Percentiles rank a stretch among this genome's conserved stretches.
Evolutionary conservation across 305 asterid genomes (phyloP).

Genomic region (Nicotiana rustica): DNA sequence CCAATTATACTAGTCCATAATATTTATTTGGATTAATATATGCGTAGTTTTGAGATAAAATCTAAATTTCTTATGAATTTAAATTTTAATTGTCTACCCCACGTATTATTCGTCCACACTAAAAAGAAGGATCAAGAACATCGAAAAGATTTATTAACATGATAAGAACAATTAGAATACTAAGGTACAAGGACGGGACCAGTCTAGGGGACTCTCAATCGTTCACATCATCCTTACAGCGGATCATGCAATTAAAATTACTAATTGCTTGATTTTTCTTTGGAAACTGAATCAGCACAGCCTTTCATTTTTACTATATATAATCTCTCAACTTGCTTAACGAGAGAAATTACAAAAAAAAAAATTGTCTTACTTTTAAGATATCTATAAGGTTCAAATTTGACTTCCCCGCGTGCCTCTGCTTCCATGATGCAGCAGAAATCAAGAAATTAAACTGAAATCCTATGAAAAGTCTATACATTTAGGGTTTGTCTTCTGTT

Average conservation of each 20-base stretch:
- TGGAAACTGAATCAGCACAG: background rate
- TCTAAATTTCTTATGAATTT: too few relatives aligned
- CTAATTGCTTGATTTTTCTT: background rate
- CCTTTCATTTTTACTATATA: background rate
- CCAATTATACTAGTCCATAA: too few relatives aligned
- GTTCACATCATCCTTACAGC: background rate
- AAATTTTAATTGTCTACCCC: too few relatives aligned
- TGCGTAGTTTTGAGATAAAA: too few relatives aligned
- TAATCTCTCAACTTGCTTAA: background rate
- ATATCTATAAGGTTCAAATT: background rate
- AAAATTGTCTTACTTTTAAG: background rate
- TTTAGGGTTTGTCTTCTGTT: conserved; percentile 34
- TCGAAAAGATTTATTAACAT: background rate
- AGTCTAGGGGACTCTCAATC: background rate
- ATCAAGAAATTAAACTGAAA: conserved; percentile 19
- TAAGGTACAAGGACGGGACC: background rate
- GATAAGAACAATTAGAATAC: background rate
- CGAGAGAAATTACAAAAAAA: background rate
- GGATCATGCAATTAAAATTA: background rate
- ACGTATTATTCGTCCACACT: background rate
- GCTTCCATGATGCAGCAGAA: conserved; percentile 8
- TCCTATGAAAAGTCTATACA: conserved; percentile 36
- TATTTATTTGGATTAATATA: too few relatives aligned
- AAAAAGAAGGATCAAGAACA: background rate
- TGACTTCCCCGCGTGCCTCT: background rate